These are phyloP conservation scores for peach (Prunus persica) DNA, from an alignment of 306 rosid species.

Conservation along the genomic window Prunus_persica_NCBIv2 NC_034014.1:14565501-14566000, in stretches of 20 bases:
- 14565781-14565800: slow-evolving; percentile 33
- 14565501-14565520: no score
- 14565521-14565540: no score
- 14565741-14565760: slow-evolving; percentile 38
- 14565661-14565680: slow-evolving; percentile 72
- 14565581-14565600: neutral
- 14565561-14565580: neutral
- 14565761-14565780: slow-evolving; percentile 38
- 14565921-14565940: neutral
- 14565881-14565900: no score
- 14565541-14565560: neutral
- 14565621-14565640: slow-evolving; percentile 24
- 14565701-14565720: slow-evolving; percentile 34
- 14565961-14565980: no score
- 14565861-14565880: no score
- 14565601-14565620: neutral
- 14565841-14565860: neutral
- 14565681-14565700: slow-evolving; percentile 33
- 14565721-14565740: slow-evolving; percentile 28
- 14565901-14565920: neutral
- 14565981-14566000: no score
- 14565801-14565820: neutral
- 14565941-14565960: no score
- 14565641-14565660: slow-evolving; percentile 38
- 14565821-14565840: neutral